Conservation (phyloP, 169 alveolate genomes). For the Perkinsus olseni region DNA sequence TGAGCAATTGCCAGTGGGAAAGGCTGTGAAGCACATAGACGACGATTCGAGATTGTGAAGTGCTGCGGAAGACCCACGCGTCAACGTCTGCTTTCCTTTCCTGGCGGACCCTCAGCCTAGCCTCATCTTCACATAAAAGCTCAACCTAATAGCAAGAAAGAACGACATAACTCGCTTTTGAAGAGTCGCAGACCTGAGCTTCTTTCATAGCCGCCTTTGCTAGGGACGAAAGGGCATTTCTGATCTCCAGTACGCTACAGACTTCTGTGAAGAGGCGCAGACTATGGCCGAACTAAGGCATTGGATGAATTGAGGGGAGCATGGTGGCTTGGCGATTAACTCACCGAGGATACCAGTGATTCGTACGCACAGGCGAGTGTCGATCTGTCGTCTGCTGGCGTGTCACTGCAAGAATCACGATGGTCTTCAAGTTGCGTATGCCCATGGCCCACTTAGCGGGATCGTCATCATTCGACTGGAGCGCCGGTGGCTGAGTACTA, state of each 20-base stretch:
- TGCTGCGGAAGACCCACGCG: not conserved
- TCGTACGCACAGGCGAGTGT: too few relatives aligned
- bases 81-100: not conserved
- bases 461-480: too few relatives aligned
- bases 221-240: not conserved
- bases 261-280: not conserved
- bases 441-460: too few relatives aligned
- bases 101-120: not conserved
- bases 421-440: too few relatives aligned
- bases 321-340: too few relatives aligned
- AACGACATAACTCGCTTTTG: too few relatives aligned
- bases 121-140: not conserved
- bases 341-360: too few relatives aligned
- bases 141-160: not conserved
- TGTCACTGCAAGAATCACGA: too few relatives aligned
- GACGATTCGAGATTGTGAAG: too few relatives aligned
- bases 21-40: not conserved
- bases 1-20: not conserved
- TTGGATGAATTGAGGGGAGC: not conserved
- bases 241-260: not conserved
- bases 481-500: too few relatives aligned
- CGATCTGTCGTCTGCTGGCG: too few relatives aligned
- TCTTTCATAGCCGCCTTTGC: not conserved
- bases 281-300: not conserved
- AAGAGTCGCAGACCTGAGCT: not conserved